Percentiles rank a stretch among this genome's conserved stretches.
phyloP scores from a whole-genome alignment of 140 eudicot species.

The Flaveria floridana region DNA sequence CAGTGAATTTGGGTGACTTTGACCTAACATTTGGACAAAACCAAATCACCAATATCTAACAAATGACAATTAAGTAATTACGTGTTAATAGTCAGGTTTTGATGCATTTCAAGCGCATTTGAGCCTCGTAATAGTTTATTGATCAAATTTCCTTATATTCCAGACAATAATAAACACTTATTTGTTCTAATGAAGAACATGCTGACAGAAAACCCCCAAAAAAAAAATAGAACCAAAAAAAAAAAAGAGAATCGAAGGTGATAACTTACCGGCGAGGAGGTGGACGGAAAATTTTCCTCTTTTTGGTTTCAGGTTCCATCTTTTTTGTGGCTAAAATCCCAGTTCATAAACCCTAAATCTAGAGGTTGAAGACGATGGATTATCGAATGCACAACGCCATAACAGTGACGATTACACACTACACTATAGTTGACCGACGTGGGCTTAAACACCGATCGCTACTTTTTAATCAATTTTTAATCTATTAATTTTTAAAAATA shows the following conservation, averaged over 20 bases:
- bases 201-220: neutral
- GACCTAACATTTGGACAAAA: neutral
- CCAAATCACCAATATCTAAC: neutral
- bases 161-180: neutral
- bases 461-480: no score
- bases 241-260: neutral
- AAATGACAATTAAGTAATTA: slow-evolving; percentile 6
- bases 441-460: no score
- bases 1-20: slow-evolving; percentile 11
- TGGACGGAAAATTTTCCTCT: slow-evolving; percentile 41
- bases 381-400: no score
- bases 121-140: neutral
- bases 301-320: slow-evolving; percentile 41
- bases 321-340: neutral
- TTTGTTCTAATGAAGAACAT: slow-evolving; percentile 3
- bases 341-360: slow-evolving; percentile 22
- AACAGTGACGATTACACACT: no score
- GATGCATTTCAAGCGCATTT: neutral
- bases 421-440: no score
- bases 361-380: neutral
- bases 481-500: no score
- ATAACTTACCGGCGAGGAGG: slow-evolving; percentile 42
- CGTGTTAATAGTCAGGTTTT: slow-evolving; percentile 1
- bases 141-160: neutral
- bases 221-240: neutral